phyloP scores from a whole-genome alignment of 495 filamentous ascomycete genomes.

The Amorphotheca resinae region DNA sequence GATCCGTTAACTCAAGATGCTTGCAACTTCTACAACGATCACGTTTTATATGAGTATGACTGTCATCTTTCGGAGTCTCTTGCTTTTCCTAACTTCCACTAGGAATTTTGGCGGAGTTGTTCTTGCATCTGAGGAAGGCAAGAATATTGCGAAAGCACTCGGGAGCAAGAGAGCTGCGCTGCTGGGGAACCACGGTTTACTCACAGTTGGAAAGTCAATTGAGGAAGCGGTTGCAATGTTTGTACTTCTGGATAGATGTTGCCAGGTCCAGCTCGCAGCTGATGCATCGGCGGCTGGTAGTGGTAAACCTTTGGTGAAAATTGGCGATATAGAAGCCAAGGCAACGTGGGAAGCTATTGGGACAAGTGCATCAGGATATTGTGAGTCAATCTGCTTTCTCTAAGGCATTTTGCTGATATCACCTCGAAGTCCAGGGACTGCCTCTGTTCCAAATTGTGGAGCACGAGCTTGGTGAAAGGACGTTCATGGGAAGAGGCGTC shows the following conservation, averaged over 20 bases:
- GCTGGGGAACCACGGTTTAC: conserved; percentile 49
- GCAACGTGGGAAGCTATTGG: conserved; percentile 33
- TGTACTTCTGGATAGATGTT: conserved; percentile 56
- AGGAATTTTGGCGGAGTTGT: conserved; percentile 59
- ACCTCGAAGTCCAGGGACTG: conserved; percentile 10
- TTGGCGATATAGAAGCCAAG: conserved; percentile 50
- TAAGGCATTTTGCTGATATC: neutral
- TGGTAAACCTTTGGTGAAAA: conserved; percentile 42
- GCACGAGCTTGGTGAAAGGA: conserved; percentile 20
- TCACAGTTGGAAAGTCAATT: conserved; percentile 38
- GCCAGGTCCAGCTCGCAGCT: conserved; percentile 61
- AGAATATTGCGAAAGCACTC: conserved; percentile 47
- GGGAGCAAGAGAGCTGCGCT: conserved; percentile 56
- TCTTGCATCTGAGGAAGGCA: conserved; percentile 54
- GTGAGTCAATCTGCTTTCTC: neutral
- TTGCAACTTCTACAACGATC: conserved; percentile 47
- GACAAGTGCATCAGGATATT: conserved; percentile 4
- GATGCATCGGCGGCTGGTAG: conserved; percentile 54
- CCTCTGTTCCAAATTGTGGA: conserved; percentile 19
- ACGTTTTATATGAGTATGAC: conserved; percentile 8
- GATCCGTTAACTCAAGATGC: conserved; percentile 62
- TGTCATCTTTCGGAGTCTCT: neutral
- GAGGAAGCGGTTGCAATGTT: conserved; percentile 61
- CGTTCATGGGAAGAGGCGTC: conserved; percentile 20
- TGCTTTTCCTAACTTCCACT: neutral